Conservation (phyloP, 2,329 filamentous ascomycete genomes). For the Calonectria honghensis region DNA sequence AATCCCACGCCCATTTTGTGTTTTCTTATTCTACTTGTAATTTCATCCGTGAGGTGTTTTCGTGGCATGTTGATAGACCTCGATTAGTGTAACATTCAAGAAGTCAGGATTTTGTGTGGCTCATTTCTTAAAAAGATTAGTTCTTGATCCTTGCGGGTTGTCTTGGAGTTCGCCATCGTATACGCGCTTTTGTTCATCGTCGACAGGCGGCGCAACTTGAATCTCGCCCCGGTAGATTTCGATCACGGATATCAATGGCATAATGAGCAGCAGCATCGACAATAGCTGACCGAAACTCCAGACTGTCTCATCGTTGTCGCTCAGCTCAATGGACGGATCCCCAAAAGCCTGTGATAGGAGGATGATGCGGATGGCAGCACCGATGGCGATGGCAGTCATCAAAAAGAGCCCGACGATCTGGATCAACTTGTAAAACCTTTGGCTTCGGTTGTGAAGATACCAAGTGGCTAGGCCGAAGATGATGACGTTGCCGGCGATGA, state of each 20-base stretch:
- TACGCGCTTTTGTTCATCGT: slow-evolving; percentile 62
- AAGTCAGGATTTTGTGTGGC: slow-evolving; percentile 52
- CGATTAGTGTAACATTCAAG: background rate
- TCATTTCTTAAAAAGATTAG: slow-evolving; percentile 61
- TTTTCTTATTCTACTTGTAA: background rate
- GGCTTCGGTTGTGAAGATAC: slow-evolving; percentile 76
- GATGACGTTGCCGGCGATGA: slow-evolving; percentile 75
- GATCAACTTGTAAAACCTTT: slow-evolving; percentile 72
- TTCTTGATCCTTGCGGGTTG: slow-evolving; percentile 59
- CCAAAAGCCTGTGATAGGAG: slow-evolving; percentile 76
- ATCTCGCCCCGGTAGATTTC: slow-evolving; percentile 74
- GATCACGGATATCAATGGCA: slow-evolving; percentile 71
- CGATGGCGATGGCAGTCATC: slow-evolving; percentile 75
- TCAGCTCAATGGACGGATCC: slow-evolving; percentile 51
- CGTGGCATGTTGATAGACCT: background rate
- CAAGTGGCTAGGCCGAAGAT: slow-evolving; percentile 77
- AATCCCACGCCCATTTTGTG: background rate
- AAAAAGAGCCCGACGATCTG: slow-evolving; percentile 72
- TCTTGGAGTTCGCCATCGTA: slow-evolving; percentile 65
- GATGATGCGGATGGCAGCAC: slow-evolving; percentile 74
- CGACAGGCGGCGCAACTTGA: slow-evolving; percentile 64
- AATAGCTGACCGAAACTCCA: slow-evolving; percentile 54
- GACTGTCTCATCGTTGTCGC: slow-evolving; percentile 49
- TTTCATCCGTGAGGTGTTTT: background rate
- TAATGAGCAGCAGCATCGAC: slow-evolving; percentile 51